Percentiles rank a stretch among this genome's conserved stretches.
Conservation (phyloP, 768 basidiomycete genomes). For the Kondoa malvinella region DNA sequence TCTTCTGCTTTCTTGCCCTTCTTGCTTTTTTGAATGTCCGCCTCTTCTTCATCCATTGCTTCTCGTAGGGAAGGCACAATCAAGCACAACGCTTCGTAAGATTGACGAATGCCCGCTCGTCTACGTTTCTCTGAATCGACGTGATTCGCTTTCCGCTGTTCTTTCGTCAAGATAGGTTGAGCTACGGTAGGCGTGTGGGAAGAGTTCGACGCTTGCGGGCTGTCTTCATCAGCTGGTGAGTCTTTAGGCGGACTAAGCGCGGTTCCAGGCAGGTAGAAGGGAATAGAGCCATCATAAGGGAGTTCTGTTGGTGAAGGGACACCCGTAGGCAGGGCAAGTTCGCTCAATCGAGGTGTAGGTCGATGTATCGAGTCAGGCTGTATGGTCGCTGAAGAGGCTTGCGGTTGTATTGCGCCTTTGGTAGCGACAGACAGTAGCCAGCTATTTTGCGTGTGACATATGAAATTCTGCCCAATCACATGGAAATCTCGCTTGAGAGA, state of each 20-base stretch:
- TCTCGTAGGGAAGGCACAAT: background rate
- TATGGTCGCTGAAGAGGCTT: no score
- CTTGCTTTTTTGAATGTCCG: no score
- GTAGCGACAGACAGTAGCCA: background rate
- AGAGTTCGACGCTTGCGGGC: no score
- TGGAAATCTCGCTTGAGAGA: background rate
- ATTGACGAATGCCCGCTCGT: background rate
- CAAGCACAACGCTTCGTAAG: background rate
- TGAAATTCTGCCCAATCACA: background rate
- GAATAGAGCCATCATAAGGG: no score
- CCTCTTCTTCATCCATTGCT: background rate
- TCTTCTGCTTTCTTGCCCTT: background rate
- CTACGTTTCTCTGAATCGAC: background rate
- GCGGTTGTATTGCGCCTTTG: no score
- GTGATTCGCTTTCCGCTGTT: background rate
- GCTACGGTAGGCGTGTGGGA: background rate
- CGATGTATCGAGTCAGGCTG: no score
- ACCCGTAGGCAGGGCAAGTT: no score
- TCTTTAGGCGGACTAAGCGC: no score
- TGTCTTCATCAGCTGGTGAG: no score
- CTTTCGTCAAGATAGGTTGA: background rate
- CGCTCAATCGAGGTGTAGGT: no score
- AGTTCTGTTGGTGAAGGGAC: no score
- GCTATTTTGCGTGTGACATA: background rate
- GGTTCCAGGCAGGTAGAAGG: no score